Conservation (phyloP, 257 asterid genomes). For the Solanum chaucha region DNA sequence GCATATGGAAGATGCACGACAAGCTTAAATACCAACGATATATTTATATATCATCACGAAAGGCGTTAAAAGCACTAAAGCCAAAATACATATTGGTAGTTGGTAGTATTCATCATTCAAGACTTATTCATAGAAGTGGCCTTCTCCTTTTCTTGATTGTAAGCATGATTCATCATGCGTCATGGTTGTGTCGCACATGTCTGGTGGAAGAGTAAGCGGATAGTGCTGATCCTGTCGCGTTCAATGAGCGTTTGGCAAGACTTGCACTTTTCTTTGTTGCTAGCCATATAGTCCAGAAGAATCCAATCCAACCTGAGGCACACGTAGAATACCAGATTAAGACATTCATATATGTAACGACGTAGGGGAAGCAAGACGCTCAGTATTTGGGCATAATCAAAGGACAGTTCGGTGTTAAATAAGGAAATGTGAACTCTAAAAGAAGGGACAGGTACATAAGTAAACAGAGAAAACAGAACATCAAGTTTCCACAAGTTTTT, state of each 20-base stretch:
- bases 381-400: background rate
- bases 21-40: background rate
- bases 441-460: background rate
- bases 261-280: constrained; percentile 34
- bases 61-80: background rate
- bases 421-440: background rate
- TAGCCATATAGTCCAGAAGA: constrained; percentile 51
- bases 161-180: background rate
- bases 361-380: background rate
- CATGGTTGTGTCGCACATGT: constrained; percentile 8
- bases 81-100: background rate
- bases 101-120: background rate
- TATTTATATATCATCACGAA: background rate
- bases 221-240: constrained; percentile 52
- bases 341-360: background rate
- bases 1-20: background rate
- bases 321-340: background rate
- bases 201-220: constrained; percentile 42
- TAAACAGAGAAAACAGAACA: background rate
- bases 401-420: background rate
- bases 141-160: background rate
- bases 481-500: background rate
- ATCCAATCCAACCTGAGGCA: constrained; percentile 73
- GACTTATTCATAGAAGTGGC: background rate
- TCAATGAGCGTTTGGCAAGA: constrained; percentile 46